Percentiles rank a stretch among this genome's conserved stretches.
Evolutionary conservation across 805 yeast genomes (phyloP).

Genomic region (Candida loeiensis): DNA sequence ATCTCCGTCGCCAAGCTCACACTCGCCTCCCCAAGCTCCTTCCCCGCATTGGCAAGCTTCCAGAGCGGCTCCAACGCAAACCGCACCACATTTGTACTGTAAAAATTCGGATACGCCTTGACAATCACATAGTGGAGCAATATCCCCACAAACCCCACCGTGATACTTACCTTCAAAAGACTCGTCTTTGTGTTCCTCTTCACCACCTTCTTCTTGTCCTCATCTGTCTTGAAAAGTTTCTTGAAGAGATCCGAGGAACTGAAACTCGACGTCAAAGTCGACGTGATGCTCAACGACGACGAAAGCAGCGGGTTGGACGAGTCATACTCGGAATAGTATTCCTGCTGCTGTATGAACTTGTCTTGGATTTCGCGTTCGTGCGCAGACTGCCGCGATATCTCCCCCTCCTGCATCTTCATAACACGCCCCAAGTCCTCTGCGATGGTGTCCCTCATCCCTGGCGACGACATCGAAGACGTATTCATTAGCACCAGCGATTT

Average conservation of each 20-base stretch:
- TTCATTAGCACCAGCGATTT: slow-evolving; percentile 30
- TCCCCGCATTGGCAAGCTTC: slow-evolving; percentile 2
- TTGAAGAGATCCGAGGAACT: slow-evolving; percentile 31
- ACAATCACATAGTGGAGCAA: slow-evolving; percentile 32
- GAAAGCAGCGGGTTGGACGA: slow-evolving; percentile 26
- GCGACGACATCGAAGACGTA: slow-evolving; percentile 22
- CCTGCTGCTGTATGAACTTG: slow-evolving; percentile 21
- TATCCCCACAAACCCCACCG: slow-evolving; percentile 39
- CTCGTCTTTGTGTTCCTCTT: slow-evolving; percentile 6
- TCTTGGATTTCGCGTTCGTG: slow-evolving; percentile 26
- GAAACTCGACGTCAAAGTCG: slow-evolving; percentile 26
- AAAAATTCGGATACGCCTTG: slow-evolving; percentile 18
- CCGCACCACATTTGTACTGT: slow-evolving; percentile 3
- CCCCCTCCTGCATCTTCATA: slow-evolving; percentile 27
- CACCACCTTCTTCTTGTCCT: slow-evolving; percentile 10
- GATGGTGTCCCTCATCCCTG: slow-evolving; percentile 7
- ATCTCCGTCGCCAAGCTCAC: not conserved
- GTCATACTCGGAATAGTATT: slow-evolving; percentile 17
- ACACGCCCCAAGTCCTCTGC: slow-evolving; percentile 2
- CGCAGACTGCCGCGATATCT: slow-evolving; percentile 24
- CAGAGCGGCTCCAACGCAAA: slow-evolving; percentile 2
- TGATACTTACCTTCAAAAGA: slow-evolving; percentile 32
- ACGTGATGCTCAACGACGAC: slow-evolving; percentile 31
- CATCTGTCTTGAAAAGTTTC: slow-evolving; percentile 20
- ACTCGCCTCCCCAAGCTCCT: not conserved